Percentiles rank a stretch among this genome's conserved stretches.
phyloP scores from a whole-genome alignment of 352 stramenopile genomes.

The Blastocystis sp. region DNA sequence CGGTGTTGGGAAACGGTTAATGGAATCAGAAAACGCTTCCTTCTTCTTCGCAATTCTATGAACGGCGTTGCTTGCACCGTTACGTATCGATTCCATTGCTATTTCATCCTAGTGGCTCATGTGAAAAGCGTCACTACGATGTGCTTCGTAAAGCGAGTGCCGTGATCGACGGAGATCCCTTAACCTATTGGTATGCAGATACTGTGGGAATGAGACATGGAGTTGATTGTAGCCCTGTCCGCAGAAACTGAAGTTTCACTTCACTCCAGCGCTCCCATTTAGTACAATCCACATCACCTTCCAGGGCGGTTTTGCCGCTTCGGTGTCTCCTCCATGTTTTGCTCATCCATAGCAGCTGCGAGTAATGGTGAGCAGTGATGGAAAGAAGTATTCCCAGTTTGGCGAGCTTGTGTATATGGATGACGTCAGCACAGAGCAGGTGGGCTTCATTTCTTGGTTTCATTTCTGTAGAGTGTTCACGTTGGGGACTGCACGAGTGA shows the following conservation, averaged over 20 bases:
- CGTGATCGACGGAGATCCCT: conserved; percentile 21
- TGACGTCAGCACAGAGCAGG: conserved; percentile 39
- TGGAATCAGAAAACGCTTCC: neutral
- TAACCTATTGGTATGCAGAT: conserved; percentile 53
- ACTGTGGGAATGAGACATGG: neutral
- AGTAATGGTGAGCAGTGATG: neutral
- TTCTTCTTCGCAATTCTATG: neutral
- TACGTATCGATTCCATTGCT: neutral
- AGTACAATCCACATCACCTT: conserved; percentile 48
- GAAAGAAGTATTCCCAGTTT: neutral
- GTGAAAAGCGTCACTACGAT: conserved; percentile 29
- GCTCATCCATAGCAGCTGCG: neutral
- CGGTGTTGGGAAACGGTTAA: neutral
- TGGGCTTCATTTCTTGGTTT: neutral
- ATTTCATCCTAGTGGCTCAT: conserved; percentile 2
- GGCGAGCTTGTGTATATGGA: conserved; percentile 24
- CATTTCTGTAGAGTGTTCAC: neutral
- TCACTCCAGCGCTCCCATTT: neutral
- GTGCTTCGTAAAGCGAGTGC: conserved; percentile 18
- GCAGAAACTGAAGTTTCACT: conserved; percentile 26
- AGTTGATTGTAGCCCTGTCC: conserved; percentile 4
- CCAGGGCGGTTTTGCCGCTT: conserved; percentile 49
- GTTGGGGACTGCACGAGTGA: neutral
- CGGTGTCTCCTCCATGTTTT: neutral
- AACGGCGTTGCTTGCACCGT: neutral